A percentile compares a stretch with the other conserved stretches of the same genome.
These are phyloP conservation scores for Phialophora tarda DNA, from an alignment of 2,329 filamentous ascomycete species.

Conservation along the genomic window DNA sequence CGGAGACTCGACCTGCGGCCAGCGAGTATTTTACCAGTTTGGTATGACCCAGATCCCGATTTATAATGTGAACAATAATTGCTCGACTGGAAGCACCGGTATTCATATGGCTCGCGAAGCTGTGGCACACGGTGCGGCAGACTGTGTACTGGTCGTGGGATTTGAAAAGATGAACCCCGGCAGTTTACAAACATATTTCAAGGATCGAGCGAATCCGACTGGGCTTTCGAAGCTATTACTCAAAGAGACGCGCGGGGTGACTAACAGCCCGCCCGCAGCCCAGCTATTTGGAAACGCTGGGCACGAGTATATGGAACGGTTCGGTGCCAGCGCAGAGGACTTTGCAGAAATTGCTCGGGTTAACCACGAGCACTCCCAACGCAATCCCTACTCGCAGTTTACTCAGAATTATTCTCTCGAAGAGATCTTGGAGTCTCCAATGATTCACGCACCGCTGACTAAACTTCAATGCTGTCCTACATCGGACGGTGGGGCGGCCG, in stretches of 20 bases:
- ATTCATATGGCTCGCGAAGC: slow-evolving; percentile 79
- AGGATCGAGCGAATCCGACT: slow-evolving; percentile 80
- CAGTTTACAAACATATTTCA: slow-evolving; percentile 77
- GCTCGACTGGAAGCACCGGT: slow-evolving; percentile 87
- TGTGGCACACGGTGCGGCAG: slow-evolving; percentile 76
- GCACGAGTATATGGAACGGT: slow-evolving; percentile 4
- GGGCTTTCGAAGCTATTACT: too few relatives aligned
- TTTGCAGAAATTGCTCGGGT: slow-evolving; percentile 80
- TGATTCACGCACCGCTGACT: slow-evolving; percentile 64
- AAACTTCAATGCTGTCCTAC: slow-evolving; percentile 13
- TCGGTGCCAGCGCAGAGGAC: background rate
- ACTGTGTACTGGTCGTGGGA: slow-evolving; percentile 90
- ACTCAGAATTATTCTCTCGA: background rate
- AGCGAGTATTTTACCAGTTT: slow-evolving; percentile 97
- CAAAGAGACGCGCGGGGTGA: too few relatives aligned
- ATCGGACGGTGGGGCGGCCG: slow-evolving; percentile 73
- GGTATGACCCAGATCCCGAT: slow-evolving; percentile 95
- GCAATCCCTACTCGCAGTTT: slow-evolving; percentile 98
- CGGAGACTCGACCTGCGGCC: slow-evolving; percentile 89
- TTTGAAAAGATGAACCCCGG: slow-evolving; percentile 98
- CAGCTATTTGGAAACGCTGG: slow-evolving; percentile 13
- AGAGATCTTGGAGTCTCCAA: background rate
- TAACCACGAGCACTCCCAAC: slow-evolving; percentile 89
- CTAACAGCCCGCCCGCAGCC: too few relatives aligned
- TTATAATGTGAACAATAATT: slow-evolving; percentile 99